A percentile compares a stretch with the other conserved stretches of the same genome.
Evolutionary conservation across 306 rosid species (phyloP).

Genomic region (Carpinus fangiana): DNA sequence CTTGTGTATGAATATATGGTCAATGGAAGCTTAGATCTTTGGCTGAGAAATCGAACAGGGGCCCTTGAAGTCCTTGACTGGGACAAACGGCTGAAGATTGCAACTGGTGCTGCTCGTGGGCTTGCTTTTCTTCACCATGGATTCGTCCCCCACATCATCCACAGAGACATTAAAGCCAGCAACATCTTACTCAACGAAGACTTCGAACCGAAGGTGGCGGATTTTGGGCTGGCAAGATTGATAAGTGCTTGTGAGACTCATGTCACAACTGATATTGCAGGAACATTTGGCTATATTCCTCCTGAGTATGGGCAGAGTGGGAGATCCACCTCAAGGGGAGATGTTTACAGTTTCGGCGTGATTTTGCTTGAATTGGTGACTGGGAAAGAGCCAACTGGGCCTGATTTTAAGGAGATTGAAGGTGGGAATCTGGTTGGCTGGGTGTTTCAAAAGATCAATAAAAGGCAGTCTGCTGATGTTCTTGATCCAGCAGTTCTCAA

Average conservation of each 20-base stretch:
- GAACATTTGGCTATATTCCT: constrained; percentile 97
- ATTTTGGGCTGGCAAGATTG: constrained; percentile 89
- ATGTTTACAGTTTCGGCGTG: constrained; percentile 93
- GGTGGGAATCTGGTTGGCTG: constrained; percentile 99
- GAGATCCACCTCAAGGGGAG: constrained; percentile 87
- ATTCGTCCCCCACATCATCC: constrained; percentile 89
- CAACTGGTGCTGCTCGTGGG: constrained; percentile 78
- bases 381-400: constrained; percentile 97
- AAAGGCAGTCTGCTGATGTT: constrained; percentile 70
- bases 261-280: constrained; percentile 84
- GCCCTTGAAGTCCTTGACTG: constrained; percentile 81
- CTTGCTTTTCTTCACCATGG: constrained; percentile 94
- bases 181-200: constrained; percentile 83
- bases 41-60: constrained; percentile 85
- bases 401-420: constrained; percentile 82
- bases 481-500: constrained; percentile 72
- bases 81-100: constrained; percentile 81
- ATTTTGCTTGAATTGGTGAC: constrained; percentile 88
- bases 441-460: constrained; percentile 79
- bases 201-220: constrained; percentile 91
- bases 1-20: constrained; percentile 96
- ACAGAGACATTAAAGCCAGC: constrained; percentile 92
- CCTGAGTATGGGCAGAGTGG: constrained; percentile 99
- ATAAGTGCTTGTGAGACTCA: constrained; percentile 98
- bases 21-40: constrained; percentile 91